Evolutionary conservation across 164 flowering plant species (phyloP).

Genomic region (Sedum album): DNA sequence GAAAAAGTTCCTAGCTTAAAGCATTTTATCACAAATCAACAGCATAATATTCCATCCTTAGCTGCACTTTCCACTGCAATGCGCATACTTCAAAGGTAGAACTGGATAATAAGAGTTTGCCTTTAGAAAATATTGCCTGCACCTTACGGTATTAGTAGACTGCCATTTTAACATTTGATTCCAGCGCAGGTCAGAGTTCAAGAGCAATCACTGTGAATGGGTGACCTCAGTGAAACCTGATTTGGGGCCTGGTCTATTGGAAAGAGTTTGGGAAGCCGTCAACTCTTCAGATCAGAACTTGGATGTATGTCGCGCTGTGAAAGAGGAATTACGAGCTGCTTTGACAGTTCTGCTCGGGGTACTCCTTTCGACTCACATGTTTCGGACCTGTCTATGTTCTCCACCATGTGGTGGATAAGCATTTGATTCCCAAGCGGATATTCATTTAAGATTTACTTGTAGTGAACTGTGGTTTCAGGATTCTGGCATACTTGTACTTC

Average conservation of each 20-base stretch:
- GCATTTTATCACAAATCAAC: slow-evolving; percentile 38
- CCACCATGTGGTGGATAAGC: background rate
- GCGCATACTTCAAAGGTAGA: slow-evolving; percentile 53
- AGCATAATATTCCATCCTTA: slow-evolving; percentile 51
- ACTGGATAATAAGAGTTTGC: background rate
- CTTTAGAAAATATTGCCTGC: background rate
- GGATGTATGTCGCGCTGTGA: slow-evolving; percentile 34
- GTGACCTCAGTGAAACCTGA: slow-evolving; percentile 52
- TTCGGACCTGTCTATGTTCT: background rate
- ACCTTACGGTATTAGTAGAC: background rate
- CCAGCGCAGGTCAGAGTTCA: slow-evolving; percentile 71
- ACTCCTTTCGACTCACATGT: slow-evolving; percentile 9
- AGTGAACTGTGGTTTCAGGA: slow-evolving; percentile 31
- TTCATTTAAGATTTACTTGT: background rate
- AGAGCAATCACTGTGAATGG: slow-evolving; percentile 87
- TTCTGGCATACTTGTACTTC: slow-evolving; percentile 58
- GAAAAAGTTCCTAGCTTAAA: slow-evolving; percentile 65
- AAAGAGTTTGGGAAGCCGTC: slow-evolving; percentile 75
- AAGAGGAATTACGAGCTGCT: slow-evolving; percentile 50
- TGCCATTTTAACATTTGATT: slow-evolving; percentile 8
- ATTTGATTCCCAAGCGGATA: background rate
- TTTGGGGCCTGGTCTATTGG: slow-evolving; percentile 69
- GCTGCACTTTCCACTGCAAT: slow-evolving; percentile 70
- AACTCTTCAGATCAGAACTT: slow-evolving; percentile 40
- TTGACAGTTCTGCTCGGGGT: slow-evolving; percentile 67